Evolutionary conservation across 192 early-diverging fungal species (phyloP).

Genomic region (Entomortierella lignicola): DNA sequence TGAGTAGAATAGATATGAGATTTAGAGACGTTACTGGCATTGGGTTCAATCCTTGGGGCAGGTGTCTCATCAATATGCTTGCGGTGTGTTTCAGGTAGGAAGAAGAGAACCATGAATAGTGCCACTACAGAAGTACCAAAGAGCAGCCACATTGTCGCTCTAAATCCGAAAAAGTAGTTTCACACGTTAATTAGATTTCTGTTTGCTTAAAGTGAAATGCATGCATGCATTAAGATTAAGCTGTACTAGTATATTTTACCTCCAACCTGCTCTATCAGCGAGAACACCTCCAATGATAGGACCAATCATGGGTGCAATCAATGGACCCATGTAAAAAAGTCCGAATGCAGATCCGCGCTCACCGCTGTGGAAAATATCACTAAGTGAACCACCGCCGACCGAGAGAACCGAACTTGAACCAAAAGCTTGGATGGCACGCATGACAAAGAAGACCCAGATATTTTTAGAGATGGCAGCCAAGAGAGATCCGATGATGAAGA

Average conservation of each 20-base stretch:
- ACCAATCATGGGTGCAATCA: conserved; percentile 54
- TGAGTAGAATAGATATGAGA: conserved; percentile 31
- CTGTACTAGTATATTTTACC: conserved; percentile 2
- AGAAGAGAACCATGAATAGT: conserved; percentile 41
- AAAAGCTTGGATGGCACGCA: conserved; percentile 54
- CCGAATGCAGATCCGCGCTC: conserved; percentile 55
- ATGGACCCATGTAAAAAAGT: conserved; percentile 42
- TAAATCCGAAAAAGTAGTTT: conserved; percentile 1
- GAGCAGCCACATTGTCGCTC: conserved; percentile 48
- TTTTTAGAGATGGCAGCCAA: conserved; percentile 43
- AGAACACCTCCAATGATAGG: conserved; percentile 55
- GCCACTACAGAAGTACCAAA: conserved; percentile 33
- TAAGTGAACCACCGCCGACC: conserved; percentile 52
- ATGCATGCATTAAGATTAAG: not conserved
- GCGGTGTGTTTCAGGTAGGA: conserved; percentile 61
- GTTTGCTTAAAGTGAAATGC: not conserved
- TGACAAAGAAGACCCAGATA: conserved; percentile 53
- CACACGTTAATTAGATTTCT: not conserved
- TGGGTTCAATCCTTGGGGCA: conserved; percentile 9
- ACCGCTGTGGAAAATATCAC: conserved; percentile 50
- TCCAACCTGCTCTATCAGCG: conserved; percentile 35
- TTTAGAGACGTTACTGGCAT: not conserved
- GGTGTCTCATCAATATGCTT: conserved; percentile 50
- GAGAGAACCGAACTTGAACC: conserved; percentile 42
- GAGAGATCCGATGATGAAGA: conserved; percentile 51